A percentile compares a stretch with the other conserved stretches of the same genome.
Conservation (phyloP, 208 protist species). For the Leishmania gerbilli region DNA sequence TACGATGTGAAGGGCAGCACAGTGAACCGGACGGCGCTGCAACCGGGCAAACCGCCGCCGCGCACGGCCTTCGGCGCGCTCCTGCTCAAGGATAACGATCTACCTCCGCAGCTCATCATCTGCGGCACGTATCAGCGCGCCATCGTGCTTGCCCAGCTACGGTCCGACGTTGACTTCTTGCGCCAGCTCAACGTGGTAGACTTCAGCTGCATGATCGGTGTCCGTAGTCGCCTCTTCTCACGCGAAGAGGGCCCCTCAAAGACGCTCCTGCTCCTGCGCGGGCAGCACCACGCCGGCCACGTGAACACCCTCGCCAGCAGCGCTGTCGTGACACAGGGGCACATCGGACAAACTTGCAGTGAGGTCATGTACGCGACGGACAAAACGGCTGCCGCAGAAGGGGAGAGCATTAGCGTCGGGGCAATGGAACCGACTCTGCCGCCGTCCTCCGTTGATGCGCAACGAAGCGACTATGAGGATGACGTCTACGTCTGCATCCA, state of each 20-base stretch:
- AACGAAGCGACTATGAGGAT: slow-evolving; percentile 14
- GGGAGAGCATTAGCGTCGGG: slow-evolving; percentile 19
- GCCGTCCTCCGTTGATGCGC: not conserved
- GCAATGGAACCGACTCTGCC: not conserved
- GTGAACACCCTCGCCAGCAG: slow-evolving; percentile 12
- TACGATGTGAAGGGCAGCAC: slow-evolving; percentile 94
- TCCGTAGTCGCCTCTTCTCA: slow-evolving; percentile 83
- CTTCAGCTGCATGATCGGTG: slow-evolving; percentile 93
- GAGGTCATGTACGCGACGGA: slow-evolving; percentile 25
- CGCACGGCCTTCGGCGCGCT: slow-evolving; percentile 81
- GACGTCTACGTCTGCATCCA: slow-evolving; percentile 66
- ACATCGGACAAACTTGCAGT: slow-evolving; percentile 6
- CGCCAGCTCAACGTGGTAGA: slow-evolving; percentile 85
- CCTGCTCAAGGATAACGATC: slow-evolving; percentile 89
- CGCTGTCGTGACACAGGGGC: not conserved
- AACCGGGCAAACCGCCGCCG: slow-evolving; percentile 53
- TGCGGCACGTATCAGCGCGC: slow-evolving; percentile 72
- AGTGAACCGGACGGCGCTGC: slow-evolving; percentile 63
- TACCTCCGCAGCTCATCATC: slow-evolving; percentile 84
- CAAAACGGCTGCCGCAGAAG: slow-evolving; percentile 17
- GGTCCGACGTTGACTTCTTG: slow-evolving; percentile 84
- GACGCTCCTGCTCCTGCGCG: slow-evolving; percentile 48
- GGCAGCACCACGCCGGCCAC: slow-evolving; percentile 13
- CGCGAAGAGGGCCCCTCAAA: slow-evolving; percentile 63
- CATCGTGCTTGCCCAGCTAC: slow-evolving; percentile 87